These are phyloP conservation scores for Bullera alba DNA, from an alignment of 768 basidiomycete species.

Conservation along the genomic window DNA sequence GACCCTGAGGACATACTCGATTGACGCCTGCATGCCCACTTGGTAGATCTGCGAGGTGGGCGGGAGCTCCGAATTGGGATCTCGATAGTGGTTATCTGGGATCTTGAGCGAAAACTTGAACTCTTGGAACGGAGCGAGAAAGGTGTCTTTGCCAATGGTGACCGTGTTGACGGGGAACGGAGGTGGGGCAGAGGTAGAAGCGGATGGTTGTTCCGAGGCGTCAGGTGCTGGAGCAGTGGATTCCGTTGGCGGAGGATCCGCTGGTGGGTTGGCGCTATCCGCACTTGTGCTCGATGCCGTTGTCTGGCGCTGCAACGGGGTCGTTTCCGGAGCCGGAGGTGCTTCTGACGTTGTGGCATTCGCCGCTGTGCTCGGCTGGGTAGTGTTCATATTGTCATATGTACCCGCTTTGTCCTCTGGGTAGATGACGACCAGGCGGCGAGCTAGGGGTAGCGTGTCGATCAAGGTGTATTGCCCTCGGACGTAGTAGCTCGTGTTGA, in stretches of 20 bases:
- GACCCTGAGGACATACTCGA: slow-evolving; percentile 33
- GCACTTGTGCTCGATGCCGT: too few relatives aligned
- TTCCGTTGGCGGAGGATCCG: neutral
- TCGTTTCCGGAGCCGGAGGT: neutral
- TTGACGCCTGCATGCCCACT: slow-evolving; percentile 35
- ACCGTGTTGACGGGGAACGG: neutral
- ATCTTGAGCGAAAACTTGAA: slow-evolving; percentile 29
- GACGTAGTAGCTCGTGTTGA: slow-evolving; percentile 33
- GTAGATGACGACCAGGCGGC: slow-evolving; percentile 12
- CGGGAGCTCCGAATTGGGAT: slow-evolving; percentile 21
- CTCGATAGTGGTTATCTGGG: slow-evolving; percentile 25
- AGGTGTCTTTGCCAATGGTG: slow-evolving; percentile 16
- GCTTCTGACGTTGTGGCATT: neutral
- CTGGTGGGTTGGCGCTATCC: neutral
- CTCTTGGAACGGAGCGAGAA: slow-evolving; percentile 12
- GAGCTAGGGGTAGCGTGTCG: slow-evolving; percentile 29
- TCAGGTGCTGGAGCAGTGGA: neutral
- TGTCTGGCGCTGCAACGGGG: neutral
- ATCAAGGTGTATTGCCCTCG: slow-evolving; percentile 38
- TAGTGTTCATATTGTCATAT: neutral
- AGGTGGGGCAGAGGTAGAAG: too few relatives aligned
- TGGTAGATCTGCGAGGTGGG: slow-evolving; percentile 29
- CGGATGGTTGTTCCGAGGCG: neutral
- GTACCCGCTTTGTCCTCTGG: slow-evolving; percentile 3
- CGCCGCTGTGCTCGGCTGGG: neutral